Evolutionary conservation across 768 basidiomycete species (phyloP).

Genomic region (Trametes gibbosa): DNA sequence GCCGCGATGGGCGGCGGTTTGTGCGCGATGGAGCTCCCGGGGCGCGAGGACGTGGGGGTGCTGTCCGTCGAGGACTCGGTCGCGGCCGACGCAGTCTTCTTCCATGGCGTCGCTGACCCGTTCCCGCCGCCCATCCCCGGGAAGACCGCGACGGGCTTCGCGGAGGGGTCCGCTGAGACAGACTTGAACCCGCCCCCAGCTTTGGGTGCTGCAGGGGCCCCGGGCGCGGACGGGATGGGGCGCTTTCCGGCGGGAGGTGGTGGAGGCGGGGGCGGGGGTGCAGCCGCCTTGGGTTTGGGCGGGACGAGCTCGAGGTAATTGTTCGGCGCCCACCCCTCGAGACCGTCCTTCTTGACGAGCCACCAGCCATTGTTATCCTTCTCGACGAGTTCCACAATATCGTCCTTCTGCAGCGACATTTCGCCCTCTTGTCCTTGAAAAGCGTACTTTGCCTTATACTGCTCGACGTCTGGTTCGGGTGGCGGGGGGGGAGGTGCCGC

Average conservation of each 20-base stretch:
- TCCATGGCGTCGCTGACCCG: slow-evolving; percentile 74
- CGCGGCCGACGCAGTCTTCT: slow-evolving; percentile 40
- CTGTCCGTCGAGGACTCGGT: slow-evolving; percentile 31
- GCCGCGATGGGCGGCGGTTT: slow-evolving; percentile 56
- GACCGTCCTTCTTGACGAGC: slow-evolving; percentile 80
- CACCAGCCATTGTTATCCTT: slow-evolving; percentile 98
- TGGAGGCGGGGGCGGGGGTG: slow-evolving; percentile 72
- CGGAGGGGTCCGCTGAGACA: slow-evolving; percentile 54
- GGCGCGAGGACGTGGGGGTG: slow-evolving; percentile 47
- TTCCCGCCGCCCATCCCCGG: slow-evolving; percentile 70
- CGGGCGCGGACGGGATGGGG: slow-evolving; percentile 32
- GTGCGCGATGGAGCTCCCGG: slow-evolving; percentile 46
- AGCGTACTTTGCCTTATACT: slow-evolving; percentile 87
- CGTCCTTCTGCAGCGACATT: slow-evolving; percentile 86
- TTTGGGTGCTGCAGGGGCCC: slow-evolving; percentile 29
- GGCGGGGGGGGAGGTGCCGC: slow-evolving; percentile 43
- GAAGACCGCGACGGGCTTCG: slow-evolving; percentile 80
- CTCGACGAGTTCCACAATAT: slow-evolving; percentile 86
- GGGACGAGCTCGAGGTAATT: slow-evolving; percentile 87
- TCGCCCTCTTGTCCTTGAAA: slow-evolving; percentile 94
- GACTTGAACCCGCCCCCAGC: slow-evolving; percentile 33
- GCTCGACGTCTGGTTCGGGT: slow-evolving; percentile 61
- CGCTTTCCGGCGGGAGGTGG: slow-evolving; percentile 40
- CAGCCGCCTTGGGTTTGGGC: slow-evolving; percentile 58
- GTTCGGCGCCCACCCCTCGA: slow-evolving; percentile 93